Evolutionary conservation across 331 rosid genomes (phyloP).

Genomic region (Pyracantha coccinea): DNA sequence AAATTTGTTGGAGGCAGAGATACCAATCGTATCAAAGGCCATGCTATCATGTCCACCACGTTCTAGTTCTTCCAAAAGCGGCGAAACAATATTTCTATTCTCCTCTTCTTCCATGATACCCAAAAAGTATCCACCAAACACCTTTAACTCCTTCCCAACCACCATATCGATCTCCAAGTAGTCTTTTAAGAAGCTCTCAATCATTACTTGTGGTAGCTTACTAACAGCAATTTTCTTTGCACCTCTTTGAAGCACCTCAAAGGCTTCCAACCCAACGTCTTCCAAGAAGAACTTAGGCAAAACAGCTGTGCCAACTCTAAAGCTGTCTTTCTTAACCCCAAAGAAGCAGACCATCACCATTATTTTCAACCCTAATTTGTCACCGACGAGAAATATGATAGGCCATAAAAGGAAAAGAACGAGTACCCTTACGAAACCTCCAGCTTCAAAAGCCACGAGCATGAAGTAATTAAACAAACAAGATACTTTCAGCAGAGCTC

Average conservation of each 20-base stretch:
- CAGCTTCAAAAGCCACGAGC: conserved; percentile 89
- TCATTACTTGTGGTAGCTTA: conserved; percentile 58
- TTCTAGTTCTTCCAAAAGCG: conserved; percentile 20
- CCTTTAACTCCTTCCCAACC: conserved; percentile 54
- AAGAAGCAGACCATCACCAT: conserved; percentile 77
- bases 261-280: conserved; percentile 59
- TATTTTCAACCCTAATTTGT: conserved; percentile 45
- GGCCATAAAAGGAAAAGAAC: conserved; percentile 50
- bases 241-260: conserved; percentile 41
- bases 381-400: conserved; percentile 33
- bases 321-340: conserved; percentile 59
- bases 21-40: conserved; percentile 37
- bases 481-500: conserved; percentile 41
- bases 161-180: conserved; percentile 65
- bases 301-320: conserved; percentile 56
- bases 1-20: conserved; percentile 24
- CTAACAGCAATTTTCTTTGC: conserved; percentile 52
- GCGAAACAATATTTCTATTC: background rate
- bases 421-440: conserved; percentile 47
- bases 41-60: conserved; percentile 20
- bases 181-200: conserved; percentile 68
- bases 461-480: conserved; percentile 70
- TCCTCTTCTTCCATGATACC: conserved; percentile 56
- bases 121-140: conserved; percentile 50
- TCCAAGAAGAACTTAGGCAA: conserved; percentile 72